These are phyloP conservation scores for Delitschia confertaspora DNA, from an alignment of 495 filamentous ascomycete genomes.

Conservation along the genomic window DNA sequence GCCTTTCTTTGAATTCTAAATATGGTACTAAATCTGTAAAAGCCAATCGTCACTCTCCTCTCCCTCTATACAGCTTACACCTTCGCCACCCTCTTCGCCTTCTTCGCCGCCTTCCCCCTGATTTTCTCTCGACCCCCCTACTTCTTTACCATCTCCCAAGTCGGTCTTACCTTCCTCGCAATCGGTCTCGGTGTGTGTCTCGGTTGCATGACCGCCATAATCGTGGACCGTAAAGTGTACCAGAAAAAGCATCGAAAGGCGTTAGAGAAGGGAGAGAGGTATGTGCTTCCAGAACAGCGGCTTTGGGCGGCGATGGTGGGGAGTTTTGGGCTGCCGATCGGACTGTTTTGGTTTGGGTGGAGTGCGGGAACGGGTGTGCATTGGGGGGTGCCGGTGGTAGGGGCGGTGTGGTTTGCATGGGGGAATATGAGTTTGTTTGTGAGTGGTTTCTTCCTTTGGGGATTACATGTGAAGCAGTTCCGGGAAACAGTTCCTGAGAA, in stretches of 20 bases:
- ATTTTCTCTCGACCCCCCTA: slow-evolving; percentile 22
- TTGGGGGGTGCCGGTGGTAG: slow-evolving; percentile 41
- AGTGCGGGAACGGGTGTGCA: slow-evolving; percentile 32
- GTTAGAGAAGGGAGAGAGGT: not conserved
- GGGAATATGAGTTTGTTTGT: slow-evolving; percentile 55
- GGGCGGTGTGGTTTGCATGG: slow-evolving; percentile 57
- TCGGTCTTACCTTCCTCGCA: slow-evolving; percentile 51
- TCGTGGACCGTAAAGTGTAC: slow-evolving; percentile 41
- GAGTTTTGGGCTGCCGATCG: slow-evolving; percentile 46
- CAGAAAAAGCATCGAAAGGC: slow-evolving; percentile 24
- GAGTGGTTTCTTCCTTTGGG: slow-evolving; percentile 14
- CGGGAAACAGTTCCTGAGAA: no score
- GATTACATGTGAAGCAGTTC: no score
- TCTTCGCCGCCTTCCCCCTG: slow-evolving; percentile 57
- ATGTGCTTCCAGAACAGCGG: slow-evolving; percentile 45
- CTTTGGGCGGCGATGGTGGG: slow-evolving; percentile 57
- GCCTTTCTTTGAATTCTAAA: no score
- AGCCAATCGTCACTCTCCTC: slow-evolving; percentile 53
- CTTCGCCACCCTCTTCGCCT: slow-evolving; percentile 55
- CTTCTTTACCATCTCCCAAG: slow-evolving; percentile 29
- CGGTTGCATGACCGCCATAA: slow-evolving; percentile 38
- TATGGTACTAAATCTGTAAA: not conserved
- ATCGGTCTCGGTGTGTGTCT: slow-evolving; percentile 50
- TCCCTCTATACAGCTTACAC: slow-evolving; percentile 55
- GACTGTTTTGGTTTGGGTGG: slow-evolving; percentile 45